These are phyloP conservation scores for Boletus tylopilopsis DNA, from an alignment of 768 basidiomycete genomes.

Conservation along the genomic window DNA sequence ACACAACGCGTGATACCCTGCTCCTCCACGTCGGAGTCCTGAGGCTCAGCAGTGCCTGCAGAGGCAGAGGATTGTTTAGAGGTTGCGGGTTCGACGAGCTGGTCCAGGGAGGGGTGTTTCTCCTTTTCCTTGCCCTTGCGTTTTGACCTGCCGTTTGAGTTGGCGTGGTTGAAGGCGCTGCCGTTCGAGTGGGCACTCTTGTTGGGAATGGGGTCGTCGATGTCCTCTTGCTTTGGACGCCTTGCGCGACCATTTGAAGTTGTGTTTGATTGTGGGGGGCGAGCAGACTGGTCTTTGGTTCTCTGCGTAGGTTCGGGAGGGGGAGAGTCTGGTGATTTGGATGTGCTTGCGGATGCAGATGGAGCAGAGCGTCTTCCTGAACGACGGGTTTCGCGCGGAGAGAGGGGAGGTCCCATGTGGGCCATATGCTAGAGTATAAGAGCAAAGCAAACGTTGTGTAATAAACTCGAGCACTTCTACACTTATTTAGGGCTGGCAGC, in stretches of 20 bases:
- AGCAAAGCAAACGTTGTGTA: too few relatives aligned
- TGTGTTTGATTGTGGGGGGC: slow-evolving; percentile 38
- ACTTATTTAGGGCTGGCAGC: slow-evolving; percentile 38
- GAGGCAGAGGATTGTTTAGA: slow-evolving; percentile 28
- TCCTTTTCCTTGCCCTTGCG: slow-evolving; percentile 69
- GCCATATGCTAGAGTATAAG: too few relatives aligned
- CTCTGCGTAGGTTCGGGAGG: slow-evolving; percentile 42
- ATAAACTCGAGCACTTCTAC: slow-evolving; percentile 14
- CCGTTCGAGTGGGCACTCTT: slow-evolving; percentile 41
- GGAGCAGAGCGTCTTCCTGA: slow-evolving; percentile 72
- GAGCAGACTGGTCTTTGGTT: slow-evolving; percentile 39
- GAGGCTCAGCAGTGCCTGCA: slow-evolving; percentile 34
- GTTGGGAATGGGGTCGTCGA: slow-evolving; percentile 51
- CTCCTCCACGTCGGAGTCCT: slow-evolving; percentile 47
- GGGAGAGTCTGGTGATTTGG: slow-evolving; percentile 73
- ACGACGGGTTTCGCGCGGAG: slow-evolving; percentile 73
- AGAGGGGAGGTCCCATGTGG: slow-evolving; percentile 77
- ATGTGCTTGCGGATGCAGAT: slow-evolving; percentile 61
- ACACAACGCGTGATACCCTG: slow-evolving; percentile 74
- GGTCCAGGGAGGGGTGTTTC: slow-evolving; percentile 35
- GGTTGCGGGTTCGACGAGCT: slow-evolving; percentile 25
- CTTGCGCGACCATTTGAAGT: slow-evolving; percentile 45
- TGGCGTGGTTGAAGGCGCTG: slow-evolving; percentile 26
- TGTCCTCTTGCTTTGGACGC: slow-evolving; percentile 70
- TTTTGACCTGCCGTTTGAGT: slow-evolving; percentile 44